A percentile compares a stretch with the other conserved stretches of the same genome.
Conservation (phyloP, 2,329 filamentous ascomycete genomes). For the Aureobasidium melanogenum region DNA sequence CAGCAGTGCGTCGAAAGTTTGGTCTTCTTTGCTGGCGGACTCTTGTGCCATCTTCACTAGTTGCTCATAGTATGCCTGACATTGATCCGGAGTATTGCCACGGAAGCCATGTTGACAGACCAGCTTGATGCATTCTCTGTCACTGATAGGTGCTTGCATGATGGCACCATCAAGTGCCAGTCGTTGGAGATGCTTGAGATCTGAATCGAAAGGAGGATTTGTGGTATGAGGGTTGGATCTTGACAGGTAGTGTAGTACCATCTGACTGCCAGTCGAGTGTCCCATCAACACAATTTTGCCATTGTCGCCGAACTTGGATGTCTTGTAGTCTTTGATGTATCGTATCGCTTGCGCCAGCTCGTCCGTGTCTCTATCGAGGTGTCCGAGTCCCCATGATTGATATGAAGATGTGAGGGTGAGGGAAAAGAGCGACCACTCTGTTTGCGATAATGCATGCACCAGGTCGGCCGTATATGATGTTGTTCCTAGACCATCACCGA, state of each 20-base stretch:
- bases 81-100: constrained; percentile 16
- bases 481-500: constrained; percentile 21
- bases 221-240: constrained; percentile 17
- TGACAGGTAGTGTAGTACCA: constrained; percentile 19
- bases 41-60: constrained; percentile 21
- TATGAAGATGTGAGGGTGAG: constrained; percentile 20
- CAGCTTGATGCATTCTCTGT: constrained; percentile 17
- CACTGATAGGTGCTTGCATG: constrained; percentile 20
- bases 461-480: constrained; percentile 20
- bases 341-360: constrained; percentile 25
- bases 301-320: constrained; percentile 11
- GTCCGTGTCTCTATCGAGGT: constrained; percentile 30
- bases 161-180: constrained; percentile 19
- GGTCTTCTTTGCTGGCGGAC: constrained; percentile 13
- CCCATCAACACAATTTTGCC: constrained; percentile 19
- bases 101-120: constrained; percentile 16
- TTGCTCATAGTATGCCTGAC: constrained; percentile 14
- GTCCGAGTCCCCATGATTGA: constrained; percentile 29
- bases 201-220: constrained; percentile 14
- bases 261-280: constrained; percentile 19
- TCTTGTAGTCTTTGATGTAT: constrained; percentile 27
- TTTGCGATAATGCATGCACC: constrained; percentile 17
- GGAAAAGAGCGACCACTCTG: constrained; percentile 19
- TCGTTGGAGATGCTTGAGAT: constrained; percentile 15
- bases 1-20: constrained; percentile 24